Evolutionary conservation across 257 asterid species (phyloP), one percentile per base, ranked within the genome.

Genomic region (Galeopsis tetrahit): DNA sequence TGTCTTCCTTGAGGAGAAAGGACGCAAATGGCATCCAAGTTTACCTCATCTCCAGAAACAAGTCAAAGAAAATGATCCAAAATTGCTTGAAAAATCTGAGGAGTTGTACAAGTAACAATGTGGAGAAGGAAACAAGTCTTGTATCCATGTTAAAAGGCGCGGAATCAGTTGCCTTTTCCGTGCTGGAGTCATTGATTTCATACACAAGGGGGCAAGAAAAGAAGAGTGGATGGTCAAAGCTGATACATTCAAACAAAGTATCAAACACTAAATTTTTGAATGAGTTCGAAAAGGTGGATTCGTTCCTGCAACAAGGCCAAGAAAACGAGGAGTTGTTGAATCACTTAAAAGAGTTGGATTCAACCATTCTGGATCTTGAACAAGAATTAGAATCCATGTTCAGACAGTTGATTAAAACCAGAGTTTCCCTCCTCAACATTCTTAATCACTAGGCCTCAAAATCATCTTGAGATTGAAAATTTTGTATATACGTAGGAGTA

Each of bases 371-470:
- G 49, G 68, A 7, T 4, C 55, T 81, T 49, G 84, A 83, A 69
- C 77, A 83, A 34, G 81, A 73, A 28, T 69, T 83, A 0, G 84
- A 81, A 66, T 71, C 66, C 21, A 40, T 81, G 33, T 79, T 74
- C 83, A 81, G 67, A 63, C 76, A 70, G 46, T 61, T 84, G 51
- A 84, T 82, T 32, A 77, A 71, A 77, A 70, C 85, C 31, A 68
- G 85, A 75, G 88, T 79, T 14, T 83, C 71, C 40, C 78, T 81
- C 51, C 88, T 79, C 73, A 85, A 79, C 68, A 77, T 72, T 56
- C 58, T 84, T 46, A 84, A 58, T 48, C 71, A 74, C 64, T 79
- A 77, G 75, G 2, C 28, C 28, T 21, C 28, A 21, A 21, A 61
- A 9, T 56, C 42, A 10, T 7, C 1, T 5, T 21, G 66, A 9